phyloP scores from a whole-genome alignment of 768 basidiomycete species.

The Calocera viscosa region DNA sequence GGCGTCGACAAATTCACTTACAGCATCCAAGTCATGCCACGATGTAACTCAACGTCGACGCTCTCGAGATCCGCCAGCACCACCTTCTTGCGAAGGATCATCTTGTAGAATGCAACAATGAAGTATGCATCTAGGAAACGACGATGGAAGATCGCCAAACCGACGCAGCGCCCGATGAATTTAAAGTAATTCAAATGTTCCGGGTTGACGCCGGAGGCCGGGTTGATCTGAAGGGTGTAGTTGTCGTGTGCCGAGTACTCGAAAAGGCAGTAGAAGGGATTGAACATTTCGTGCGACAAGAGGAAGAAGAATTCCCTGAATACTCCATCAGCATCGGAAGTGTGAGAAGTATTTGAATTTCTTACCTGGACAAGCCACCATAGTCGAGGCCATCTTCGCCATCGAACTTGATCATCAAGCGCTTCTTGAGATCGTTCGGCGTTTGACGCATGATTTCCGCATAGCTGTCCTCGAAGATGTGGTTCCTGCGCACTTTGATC shows the following conservation, averaged over 20 bases:
- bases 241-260: conserved; percentile 99
- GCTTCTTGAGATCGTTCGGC: conserved; percentile 95
- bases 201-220: conserved; percentile 93
- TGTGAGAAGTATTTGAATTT: conserved; percentile 9
- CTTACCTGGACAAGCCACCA: conserved; percentile 87
- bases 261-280: conserved; percentile 98
- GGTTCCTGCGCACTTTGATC: conserved; percentile 94
- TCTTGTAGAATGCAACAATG: conserved; percentile 99
- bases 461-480: conserved; percentile 98
- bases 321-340: not conserved
- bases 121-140: conserved; percentile 99
- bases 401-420: conserved; percentile 99
- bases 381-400: conserved; percentile 99
- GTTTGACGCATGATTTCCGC: conserved; percentile 99
- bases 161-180: conserved; percentile 92
- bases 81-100: conserved; percentile 98
- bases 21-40: conserved; percentile 99
- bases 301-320: conserved; percentile 98
- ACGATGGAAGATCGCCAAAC: conserved; percentile 96
- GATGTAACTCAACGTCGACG: conserved; percentile 88
- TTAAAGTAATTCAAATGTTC: conserved; percentile 99
- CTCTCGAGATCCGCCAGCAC: conserved; percentile 86
- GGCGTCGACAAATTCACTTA: conserved; percentile 33
- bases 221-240: conserved; percentile 98
- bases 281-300: conserved; percentile 99